Base-by-base conservation (phyloP, 225 moss, liverwort and hornwort genomes). In the Rhytidiadelphus loreus region DNA sequence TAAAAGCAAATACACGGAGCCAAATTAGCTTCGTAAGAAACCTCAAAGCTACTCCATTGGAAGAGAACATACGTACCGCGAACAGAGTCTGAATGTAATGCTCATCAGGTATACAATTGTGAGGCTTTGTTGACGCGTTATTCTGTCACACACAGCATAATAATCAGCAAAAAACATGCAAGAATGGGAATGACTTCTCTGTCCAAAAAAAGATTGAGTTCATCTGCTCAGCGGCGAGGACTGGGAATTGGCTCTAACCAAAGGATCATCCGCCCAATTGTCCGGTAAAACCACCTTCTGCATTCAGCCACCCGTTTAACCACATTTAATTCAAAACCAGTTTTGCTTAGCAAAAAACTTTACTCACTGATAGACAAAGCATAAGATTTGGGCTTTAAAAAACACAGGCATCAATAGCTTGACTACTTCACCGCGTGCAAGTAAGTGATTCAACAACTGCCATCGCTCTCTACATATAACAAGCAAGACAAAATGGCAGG, bases 71-170 rank as follows among this genome's bases (percentile, higher is more conserved):
- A 81, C 98, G 91, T 90, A 97, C 98, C 87, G 98, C 97, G 85
- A 98, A 91, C 52, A 98, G 82, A 63, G 97, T 98, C 86, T 98
- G 98, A 80, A 97, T 94, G 79, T 97, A 97, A 88, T 98, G 98
- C 89, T 98, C 98, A 88, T 98, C 98, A 28, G 98, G 98, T 86
- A 98, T 98, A 89, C 98, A 97, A 81, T 98, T 98, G 90, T 95
- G 96, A 91, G 92, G 93, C 81, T 93, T 93, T 32, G 86, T 86
- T 21, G 96, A 95, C n/a, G 82, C 85, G 85, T 95, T 98, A 44
- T 85, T 90, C 93, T 93, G 91, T 85, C 53, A 59, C 75, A 80
- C 12, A 83, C 11, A 92, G 12, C 74, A 75, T 20, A 39, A 86
- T 58, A 53, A 60, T 83, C 83, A 88, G 78, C 33, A 55, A 64